Percentiles rank a stretch among this genome's conserved stretches.
Evolutionary conservation across 2,329 filamentous ascomycete species (phyloP).

Genomic region (Taxawa tesnikishii): DNA sequence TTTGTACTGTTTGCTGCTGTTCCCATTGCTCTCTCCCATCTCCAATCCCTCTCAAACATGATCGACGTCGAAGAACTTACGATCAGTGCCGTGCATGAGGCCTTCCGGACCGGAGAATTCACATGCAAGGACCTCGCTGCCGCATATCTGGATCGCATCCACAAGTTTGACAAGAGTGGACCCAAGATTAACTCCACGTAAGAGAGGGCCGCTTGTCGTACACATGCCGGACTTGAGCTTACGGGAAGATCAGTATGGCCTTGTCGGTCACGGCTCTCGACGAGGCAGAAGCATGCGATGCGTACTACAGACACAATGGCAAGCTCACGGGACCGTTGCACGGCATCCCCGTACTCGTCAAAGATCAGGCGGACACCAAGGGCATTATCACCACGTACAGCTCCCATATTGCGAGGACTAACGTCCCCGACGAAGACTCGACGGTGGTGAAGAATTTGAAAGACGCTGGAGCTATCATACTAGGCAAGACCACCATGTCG

Average conservation of each 20-base stretch:
- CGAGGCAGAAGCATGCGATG: conserved; percentile 1
- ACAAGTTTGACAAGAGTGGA: conserved; percentile 2
- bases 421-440: conserved; percentile 3
- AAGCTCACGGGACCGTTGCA: conserved; percentile 1
- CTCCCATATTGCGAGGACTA: conserved; percentile 1
- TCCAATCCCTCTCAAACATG: not conserved
- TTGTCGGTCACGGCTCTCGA: conserved; percentile 2
- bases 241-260: conserved; percentile 1
- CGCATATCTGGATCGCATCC: conserved; percentile 2
- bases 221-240: not conserved
- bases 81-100: conserved; percentile 18
- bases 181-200: conserved; percentile 3
- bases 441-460: conserved; percentile 3
- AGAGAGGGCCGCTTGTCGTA: not conserved
- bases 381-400: conserved; percentile 5
- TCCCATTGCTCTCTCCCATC: not conserved
- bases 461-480: conserved; percentile 2
- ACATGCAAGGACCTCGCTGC: not conserved
- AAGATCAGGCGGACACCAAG: conserved; percentile 6
- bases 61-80: conserved; percentile 1
- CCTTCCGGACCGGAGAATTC: conserved; percentile 22
- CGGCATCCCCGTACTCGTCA: conserved; percentile 6
- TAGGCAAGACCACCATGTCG: conserved; percentile 6
- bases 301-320: not conserved
- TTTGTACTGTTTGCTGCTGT: not conserved